These are phyloP conservation scores for Hypholoma sublateritium DNA, from an alignment of 768 basidiomycete genomes.

Conservation along the genomic window DNA sequence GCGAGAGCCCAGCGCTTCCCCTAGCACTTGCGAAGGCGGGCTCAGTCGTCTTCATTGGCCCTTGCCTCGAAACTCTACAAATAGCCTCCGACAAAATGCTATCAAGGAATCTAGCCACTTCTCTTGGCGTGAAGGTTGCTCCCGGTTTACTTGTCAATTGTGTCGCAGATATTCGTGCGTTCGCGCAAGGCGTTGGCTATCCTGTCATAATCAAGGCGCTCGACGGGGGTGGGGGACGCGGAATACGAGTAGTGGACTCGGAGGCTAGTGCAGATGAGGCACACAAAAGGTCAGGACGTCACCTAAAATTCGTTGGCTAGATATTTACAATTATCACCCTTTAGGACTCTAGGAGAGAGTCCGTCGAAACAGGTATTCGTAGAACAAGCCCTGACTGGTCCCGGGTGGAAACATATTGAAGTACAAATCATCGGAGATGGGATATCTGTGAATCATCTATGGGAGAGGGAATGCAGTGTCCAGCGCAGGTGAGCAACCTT, in stretches of 20 bases:
- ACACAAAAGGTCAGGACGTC: conserved; percentile 52
- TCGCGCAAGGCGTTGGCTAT: conserved; percentile 29
- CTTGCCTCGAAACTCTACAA: conserved; percentile 76
- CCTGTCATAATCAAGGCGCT: conserved; percentile 89
- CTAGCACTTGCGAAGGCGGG: conserved; percentile 75
- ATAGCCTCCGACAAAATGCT: conserved; percentile 50
- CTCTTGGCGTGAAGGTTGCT: conserved; percentile 29
- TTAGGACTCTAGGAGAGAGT: conserved; percentile 37
- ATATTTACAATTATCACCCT: neutral
- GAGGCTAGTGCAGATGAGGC: conserved; percentile 70
- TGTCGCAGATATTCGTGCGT: conserved; percentile 25
- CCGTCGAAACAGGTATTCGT: conserved; percentile 64
- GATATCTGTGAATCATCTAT: conserved; percentile 75
- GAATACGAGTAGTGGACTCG: conserved; percentile 83
- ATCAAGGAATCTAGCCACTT: conserved; percentile 31
- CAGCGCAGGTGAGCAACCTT: conserved; percentile 61
- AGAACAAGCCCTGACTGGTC: conserved; percentile 80
- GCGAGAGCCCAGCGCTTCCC: conserved; percentile 82
- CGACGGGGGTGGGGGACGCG: conserved; percentile 87
- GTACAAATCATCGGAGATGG: conserved; percentile 84
- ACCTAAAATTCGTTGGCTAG: neutral
- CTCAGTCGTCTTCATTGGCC: conserved; percentile 74
- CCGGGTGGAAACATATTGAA: conserved; percentile 79
- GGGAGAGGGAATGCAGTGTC: conserved; percentile 91
- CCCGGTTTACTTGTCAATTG: conserved; percentile 27